These are phyloP conservation scores for Debaryomycetaceae sp. DNA, from an alignment of 1,139 yeast genomes.

Conservation along the genomic window DNA sequence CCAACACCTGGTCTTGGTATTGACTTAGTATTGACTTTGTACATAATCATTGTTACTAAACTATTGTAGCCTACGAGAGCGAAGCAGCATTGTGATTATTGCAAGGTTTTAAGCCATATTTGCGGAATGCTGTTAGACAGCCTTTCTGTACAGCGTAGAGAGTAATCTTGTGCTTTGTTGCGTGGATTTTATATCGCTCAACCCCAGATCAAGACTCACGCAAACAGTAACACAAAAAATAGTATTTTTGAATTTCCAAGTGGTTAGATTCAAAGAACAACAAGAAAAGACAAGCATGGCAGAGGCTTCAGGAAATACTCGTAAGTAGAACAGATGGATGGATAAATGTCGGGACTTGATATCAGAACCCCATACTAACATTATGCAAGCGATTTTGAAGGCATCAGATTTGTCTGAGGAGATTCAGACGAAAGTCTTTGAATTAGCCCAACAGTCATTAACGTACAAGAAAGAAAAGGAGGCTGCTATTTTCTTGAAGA, in stretches of 20 bases:
- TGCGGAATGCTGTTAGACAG: too few relatives aligned
- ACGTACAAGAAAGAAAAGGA: slow-evolving; percentile 60
- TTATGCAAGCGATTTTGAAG: slow-evolving; percentile 36
- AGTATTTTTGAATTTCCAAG: not conserved
- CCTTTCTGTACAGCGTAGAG: too few relatives aligned
- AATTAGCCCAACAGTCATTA: slow-evolving; percentile 52
- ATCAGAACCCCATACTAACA: slow-evolving; percentile 11
- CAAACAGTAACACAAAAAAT: not conserved
- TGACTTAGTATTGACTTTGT: too few relatives aligned
- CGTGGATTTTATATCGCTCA: not conserved
- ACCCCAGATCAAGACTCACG: not conserved
- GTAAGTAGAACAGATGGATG: slow-evolving; percentile 1
- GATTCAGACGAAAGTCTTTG: slow-evolving; percentile 56
- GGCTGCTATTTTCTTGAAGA: slow-evolving; percentile 77
- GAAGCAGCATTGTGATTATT: too few relatives aligned
- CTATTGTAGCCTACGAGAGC: too few relatives aligned
- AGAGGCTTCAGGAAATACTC: slow-evolving; percentile 5
- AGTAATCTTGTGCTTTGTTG: not conserved
- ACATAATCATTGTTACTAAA: too few relatives aligned
- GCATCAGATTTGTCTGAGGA: slow-evolving; percentile 55
- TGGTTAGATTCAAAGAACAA: not conserved
- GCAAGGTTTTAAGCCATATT: too few relatives aligned
- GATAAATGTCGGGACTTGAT: not conserved
- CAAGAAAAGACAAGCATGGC: slow-evolving; percentile 1
- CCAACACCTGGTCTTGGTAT: too few relatives aligned